Conservation (phyloP, 148 eudicot species). For the Fagopyrum esculentum region DNA sequence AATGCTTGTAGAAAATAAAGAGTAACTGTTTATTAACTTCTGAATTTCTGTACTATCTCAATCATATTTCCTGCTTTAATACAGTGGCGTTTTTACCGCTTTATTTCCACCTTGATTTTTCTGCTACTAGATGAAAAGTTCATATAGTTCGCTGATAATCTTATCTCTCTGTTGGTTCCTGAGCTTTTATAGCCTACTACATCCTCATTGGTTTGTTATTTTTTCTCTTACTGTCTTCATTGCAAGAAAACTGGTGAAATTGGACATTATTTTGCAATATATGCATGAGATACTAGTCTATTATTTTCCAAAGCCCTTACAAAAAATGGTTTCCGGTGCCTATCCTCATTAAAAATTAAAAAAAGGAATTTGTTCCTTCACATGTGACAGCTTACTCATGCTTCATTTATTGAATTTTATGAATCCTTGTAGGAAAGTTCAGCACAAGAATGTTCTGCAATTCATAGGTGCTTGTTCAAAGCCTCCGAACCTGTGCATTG, state of each 20-base stretch:
- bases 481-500: slow-evolving; percentile 56
- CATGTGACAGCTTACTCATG: slow-evolving; percentile 13
- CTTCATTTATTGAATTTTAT: slow-evolving; percentile 11
- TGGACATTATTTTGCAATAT: neutral
- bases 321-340: neutral
- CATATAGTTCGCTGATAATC: neutral
- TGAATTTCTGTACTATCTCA: no score
- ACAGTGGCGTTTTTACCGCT: neutral
- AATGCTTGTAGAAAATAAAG: no score
- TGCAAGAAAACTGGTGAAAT: neutral
- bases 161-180: neutral
- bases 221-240: neutral
- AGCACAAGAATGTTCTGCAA: slow-evolving; percentile 78
- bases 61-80: no score
- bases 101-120: neutral
- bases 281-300: neutral
- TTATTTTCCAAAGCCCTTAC: neutral
- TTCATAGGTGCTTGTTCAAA: slow-evolving; percentile 81
- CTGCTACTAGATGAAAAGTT: neutral
- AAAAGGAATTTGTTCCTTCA: slow-evolving; percentile 11
- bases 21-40: no score
- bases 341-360: neutral
- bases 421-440: slow-evolving; percentile 52
- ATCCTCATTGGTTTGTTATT: neutral
- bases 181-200: neutral